Base-by-base conservation (phyloP, 2,329 filamentous ascomycete genomes). In the Colletotrichum sp. region DNA sequence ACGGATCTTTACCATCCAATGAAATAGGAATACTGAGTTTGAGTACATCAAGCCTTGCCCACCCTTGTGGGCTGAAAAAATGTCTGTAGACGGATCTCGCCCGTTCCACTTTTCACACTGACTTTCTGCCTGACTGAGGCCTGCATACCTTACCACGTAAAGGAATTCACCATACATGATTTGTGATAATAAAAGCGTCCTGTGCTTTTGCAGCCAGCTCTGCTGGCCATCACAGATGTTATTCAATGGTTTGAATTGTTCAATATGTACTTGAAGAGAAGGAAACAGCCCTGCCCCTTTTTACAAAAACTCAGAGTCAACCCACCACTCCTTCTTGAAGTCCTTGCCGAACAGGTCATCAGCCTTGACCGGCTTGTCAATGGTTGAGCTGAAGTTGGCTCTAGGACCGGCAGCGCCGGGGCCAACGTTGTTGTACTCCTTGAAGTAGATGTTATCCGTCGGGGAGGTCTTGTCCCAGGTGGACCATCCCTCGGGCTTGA, bases 351-450 rank as follows among this genome's bases (percentile, higher is more conserved):
- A 21, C n/a, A 77, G 6, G 2, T 43, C n/a, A 4, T 15, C 59
- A 4, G 66, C 24, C n/a, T 43, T 18, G 21, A 77, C 18, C 10
- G 67, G 61, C 15, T 30, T 24, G 24, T 67, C 57, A 13, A 77
- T 48, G 15, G 21, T 30, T 6, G 74, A 76, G 36, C 69, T 70
- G 18, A 74, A 77, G 13, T 68, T 65, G 7, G 65, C 67, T 8
- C 76, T 59, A 0, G 39, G 21, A 1, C 76, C 76, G 2, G 64
- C 39, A 3, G 89, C 83, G 3, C 90, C 90, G 69, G 82, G 80
- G 1, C 91, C 90, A 7, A 84, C 86, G 79, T 92, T 92, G 15
- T 79, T 82, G 78, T 86, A 91, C 81, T 92, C 91, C 16, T 82
- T 84, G 72, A 88, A 91, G n/a, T 82, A 82, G 6, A 91, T 87